Evolutionary conservation across 176 grass and related monocot species (phyloP), one percentile per base, ranked within the genome.

Genomic region (Secale cereale): DNA sequence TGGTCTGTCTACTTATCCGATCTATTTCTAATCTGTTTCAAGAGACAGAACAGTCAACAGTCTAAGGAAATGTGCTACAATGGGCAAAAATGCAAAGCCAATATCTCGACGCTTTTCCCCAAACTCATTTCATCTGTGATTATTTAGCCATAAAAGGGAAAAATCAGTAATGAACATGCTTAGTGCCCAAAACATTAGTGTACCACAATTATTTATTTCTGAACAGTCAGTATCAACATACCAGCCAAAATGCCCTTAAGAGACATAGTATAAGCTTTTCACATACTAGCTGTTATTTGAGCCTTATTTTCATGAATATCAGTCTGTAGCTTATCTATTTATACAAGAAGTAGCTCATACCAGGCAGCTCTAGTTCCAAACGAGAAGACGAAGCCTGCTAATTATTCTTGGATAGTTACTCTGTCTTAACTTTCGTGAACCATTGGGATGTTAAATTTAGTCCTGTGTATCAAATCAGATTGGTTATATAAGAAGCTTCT

Each of bases 51-150:
- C 40, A 65, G 33, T 71, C 70, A 88, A 60, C 48, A 65, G 28
- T 76, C 78, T 27, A 52, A 19, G 29, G 85, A 67, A 41, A 63
- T 81, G 91, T 68, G 17, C 85, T 89, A 13, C 63, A 85, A 86
- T 98, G 87, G 22, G 87, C 77, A 82, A 95, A 95, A 73, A 90
- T 95, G 81, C 93, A 98, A 98, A 67, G 93, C 93, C 82, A 98
- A 86, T 63, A 95, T 82, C 77, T 98, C 95, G 1, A 93, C 93
- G 59, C 91, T 98, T 86, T 95, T 98, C 50, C 93, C 95, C 73
- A 95, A 85, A 22, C 95, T 93, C 95, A 98, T 98, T 91, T 98
- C 93, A 90, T 98, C 95, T 98, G 86, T 74, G 81, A 89, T 85
- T 74, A 76, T 85, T 81, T 79, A 83, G 57, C 1, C 23, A 93